These are phyloP conservation scores for Solanum etuberosum DNA, from an alignment of 257 asterid genomes.

Conservation along the genomic window DNA sequence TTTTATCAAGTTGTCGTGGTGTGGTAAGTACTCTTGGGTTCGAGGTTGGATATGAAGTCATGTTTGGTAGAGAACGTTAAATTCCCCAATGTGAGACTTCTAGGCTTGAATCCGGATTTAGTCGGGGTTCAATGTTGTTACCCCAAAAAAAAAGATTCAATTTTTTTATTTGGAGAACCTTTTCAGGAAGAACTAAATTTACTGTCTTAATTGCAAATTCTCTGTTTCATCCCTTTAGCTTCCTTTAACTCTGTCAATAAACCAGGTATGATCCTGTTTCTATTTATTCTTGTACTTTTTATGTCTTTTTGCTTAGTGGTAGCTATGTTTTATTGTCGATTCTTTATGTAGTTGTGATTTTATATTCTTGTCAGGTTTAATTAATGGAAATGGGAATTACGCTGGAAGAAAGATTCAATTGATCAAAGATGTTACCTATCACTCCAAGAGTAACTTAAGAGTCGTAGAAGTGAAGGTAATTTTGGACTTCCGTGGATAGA, in stretches of 20 bases:
- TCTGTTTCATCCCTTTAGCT: background rate
- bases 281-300: background rate
- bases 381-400: background rate
- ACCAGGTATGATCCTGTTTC: background rate
- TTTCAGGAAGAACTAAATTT: background rate
- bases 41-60: no score
- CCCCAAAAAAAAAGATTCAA: background rate
- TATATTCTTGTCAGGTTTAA: background rate
- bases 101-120: background rate
- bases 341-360: background rate
- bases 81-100: background rate
- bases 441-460: constrained; percentile 10
- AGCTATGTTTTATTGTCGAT: background rate
- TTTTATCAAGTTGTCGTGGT: background rate
- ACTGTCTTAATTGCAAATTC: background rate
- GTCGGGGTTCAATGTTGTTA: background rate
- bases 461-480: constrained; percentile 21
- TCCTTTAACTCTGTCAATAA: background rate
- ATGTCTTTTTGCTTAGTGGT: background rate
- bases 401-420: constrained; percentile 10
- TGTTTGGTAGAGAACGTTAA: background rate
- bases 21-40: background rate
- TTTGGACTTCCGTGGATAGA: background rate
- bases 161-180: background rate
- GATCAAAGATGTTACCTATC: constrained; percentile 9